A percentile compares a stretch with the other conserved stretches of the same genome.
Conservation (phyloP, 1,284 basidiomycete species). For the Boletellus sp. region DNA sequence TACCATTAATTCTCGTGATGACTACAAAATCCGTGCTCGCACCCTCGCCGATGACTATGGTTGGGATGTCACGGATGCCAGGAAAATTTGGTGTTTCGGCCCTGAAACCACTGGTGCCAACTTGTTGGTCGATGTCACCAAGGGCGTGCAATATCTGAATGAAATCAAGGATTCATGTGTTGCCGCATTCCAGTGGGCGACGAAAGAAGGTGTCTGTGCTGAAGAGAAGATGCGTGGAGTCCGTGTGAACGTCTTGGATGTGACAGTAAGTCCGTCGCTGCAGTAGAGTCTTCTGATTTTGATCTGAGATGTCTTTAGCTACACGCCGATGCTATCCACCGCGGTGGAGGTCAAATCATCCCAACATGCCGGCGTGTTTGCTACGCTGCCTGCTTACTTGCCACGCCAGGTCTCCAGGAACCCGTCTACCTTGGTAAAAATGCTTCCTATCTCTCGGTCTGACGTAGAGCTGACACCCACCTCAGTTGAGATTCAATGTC, state of each 20-base stretch:
- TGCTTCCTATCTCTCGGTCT: background rate
- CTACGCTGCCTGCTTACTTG: slow-evolving; percentile 94
- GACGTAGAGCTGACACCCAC: slow-evolving; percentile 13
- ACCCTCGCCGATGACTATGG: slow-evolving; percentile 94
- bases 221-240: slow-evolving; percentile 99
- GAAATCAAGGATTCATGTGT: slow-evolving; percentile 99
- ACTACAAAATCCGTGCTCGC: slow-evolving; percentile 97
- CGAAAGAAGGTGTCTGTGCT: slow-evolving; percentile 94
- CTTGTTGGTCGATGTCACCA: slow-evolving; percentile 96
- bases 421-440: slow-evolving; percentile 88
- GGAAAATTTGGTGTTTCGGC: slow-evolving; percentile 99
- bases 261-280: slow-evolving; percentile 60
- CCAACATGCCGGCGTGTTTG: slow-evolving; percentile 94
- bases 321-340: slow-evolving; percentile 98
- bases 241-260: slow-evolving; percentile 95
- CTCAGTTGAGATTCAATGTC: slow-evolving; percentile 94
- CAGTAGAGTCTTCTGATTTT: background rate
- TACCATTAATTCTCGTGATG: slow-evolving; percentile 87
- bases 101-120: slow-evolving; percentile 98
- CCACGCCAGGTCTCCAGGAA: slow-evolving; percentile 91
- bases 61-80: slow-evolving; percentile 99
- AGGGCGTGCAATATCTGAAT: slow-evolving; percentile 96
- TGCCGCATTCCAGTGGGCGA: slow-evolving; percentile 99
- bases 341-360: slow-evolving; percentile 98
- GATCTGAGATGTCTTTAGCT: slow-evolving; percentile 48